Percentiles rank a stretch among this genome's conserved stretches.
Conservation (phyloP, 768 basidiomycete genomes). For the Leucocoprinus birnbaumii region DNA sequence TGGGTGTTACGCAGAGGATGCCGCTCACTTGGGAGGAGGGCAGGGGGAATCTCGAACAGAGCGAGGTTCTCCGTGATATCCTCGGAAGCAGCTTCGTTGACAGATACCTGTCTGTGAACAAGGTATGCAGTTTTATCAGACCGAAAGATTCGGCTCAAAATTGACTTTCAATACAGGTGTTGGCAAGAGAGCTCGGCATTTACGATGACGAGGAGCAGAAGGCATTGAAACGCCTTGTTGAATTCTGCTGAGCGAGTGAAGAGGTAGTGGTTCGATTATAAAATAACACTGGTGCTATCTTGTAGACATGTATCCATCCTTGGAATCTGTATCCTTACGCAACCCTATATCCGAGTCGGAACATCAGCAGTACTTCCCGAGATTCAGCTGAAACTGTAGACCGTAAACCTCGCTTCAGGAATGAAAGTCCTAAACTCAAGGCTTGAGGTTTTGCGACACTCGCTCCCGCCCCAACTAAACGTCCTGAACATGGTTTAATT, state of each 20-base stretch:
- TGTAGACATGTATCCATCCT: neutral
- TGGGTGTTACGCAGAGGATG: conserved; percentile 49
- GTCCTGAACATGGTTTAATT: too few species aligned
- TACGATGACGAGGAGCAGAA: conserved; percentile 2
- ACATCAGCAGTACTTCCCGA: too few species aligned
- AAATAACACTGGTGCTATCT: neutral
- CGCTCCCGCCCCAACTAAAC: too few species aligned
- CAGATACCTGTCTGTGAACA: conserved; percentile 44
- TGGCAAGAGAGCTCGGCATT: neutral
- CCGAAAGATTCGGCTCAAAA: neutral
- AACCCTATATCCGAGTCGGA: too few species aligned
- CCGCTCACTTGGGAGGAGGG: conserved; percentile 48
- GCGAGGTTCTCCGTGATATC: conserved; percentile 30
- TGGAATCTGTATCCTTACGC: too few species aligned
- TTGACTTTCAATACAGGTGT: neutral
- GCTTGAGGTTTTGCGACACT: too few species aligned
- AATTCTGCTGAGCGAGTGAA: neutral
- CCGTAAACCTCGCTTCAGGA: too few species aligned
- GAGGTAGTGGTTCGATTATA: neutral
- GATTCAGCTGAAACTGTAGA: too few species aligned
- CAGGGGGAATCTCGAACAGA: conserved; percentile 32
- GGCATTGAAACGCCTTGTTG: conserved; percentile 2
- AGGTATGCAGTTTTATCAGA: neutral
- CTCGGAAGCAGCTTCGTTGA: conserved; percentile 46
- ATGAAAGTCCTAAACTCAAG: too few species aligned